Percentiles rank a stretch among this genome's conserved stretches.
Evolutionary conservation across 192 early-diverging fungal species (phyloP).

Genomic region (Lobulomyces angularis): DNA sequence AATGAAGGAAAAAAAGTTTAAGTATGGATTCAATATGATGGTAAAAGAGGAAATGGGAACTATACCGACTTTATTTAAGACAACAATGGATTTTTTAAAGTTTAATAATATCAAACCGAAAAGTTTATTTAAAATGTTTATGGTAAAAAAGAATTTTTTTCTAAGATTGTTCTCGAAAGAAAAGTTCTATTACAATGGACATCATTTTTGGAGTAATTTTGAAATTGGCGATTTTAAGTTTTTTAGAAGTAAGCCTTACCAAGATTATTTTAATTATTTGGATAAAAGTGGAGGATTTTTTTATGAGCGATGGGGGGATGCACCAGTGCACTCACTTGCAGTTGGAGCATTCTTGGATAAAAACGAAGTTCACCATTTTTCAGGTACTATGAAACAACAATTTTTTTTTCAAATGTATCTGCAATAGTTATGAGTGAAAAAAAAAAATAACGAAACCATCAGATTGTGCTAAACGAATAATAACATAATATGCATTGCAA

Average conservation of each 20-base stretch:
- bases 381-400: too few species aligned
- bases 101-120: slow-evolving; percentile 16
- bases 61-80: too few species aligned
- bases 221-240: slow-evolving; percentile 69
- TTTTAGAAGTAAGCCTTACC: slow-evolving; percentile 52
- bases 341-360: too few species aligned
- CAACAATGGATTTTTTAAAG: slow-evolving; percentile 22
- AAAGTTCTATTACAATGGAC: slow-evolving; percentile 51
- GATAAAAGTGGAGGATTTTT: slow-evolving; percentile 76
- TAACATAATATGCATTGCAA: too few species aligned
- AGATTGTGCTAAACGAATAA: too few species aligned
- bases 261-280: slow-evolving; percentile 55
- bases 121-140: too few species aligned
- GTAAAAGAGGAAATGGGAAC: slow-evolving; percentile 57
- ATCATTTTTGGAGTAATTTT: slow-evolving; percentile 80
- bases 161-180: slow-evolving; percentile 10
- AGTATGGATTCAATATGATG: slow-evolving; percentile 65
- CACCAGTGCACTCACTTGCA: slow-evolving; percentile 63
- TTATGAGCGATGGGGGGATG: slow-evolving; percentile 75
- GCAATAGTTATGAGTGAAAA: too few species aligned
- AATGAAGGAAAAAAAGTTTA: slow-evolving; percentile 59
- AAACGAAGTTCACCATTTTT: too few species aligned
- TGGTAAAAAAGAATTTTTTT: slow-evolving; percentile 2
- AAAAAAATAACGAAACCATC: too few species aligned
- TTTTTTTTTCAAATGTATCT: too few species aligned